Conservation (phyloP, 768 basidiomycete species). For the Jaapia argillacea region DNA sequence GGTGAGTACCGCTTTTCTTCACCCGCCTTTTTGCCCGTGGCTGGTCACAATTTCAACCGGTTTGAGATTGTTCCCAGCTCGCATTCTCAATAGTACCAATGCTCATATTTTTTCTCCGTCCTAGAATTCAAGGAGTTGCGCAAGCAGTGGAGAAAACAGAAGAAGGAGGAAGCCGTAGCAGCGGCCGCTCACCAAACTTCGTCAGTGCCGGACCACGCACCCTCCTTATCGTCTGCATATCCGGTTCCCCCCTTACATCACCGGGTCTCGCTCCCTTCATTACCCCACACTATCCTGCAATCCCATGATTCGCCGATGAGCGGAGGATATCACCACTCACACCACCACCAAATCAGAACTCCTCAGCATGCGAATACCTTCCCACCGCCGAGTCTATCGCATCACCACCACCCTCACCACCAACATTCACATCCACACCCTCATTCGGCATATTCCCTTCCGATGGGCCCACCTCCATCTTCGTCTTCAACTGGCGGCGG, state of each 20-base stretch:
- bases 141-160: conserved; percentile 91
- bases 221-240: conserved; percentile 9
- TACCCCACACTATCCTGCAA: too few relatives aligned
- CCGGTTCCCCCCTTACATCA: conserved; percentile 8
- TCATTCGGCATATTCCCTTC: background rate
- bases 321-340: background rate
- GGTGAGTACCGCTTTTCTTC: conserved; percentile 41
- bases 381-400: background rate
- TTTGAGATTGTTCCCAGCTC: conserved; percentile 8
- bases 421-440: background rate
- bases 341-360: background rate
- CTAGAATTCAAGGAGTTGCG: conserved; percentile 97
- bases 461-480: background rate
- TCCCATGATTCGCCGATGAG: background rate
- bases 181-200: conserved; percentile 5
- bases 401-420: too few relatives aligned
- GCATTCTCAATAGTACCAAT: conserved; percentile 6
- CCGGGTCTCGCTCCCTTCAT: conserved; percentile 3
- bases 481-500: background rate
- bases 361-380: background rate
- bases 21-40: conserved; percentile 2
- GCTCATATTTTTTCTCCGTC: conserved; percentile 6
- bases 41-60: conserved; percentile 4
- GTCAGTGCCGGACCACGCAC: conserved; percentile 6
- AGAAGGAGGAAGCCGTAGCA: conserved; percentile 56